Evolutionary conservation across 768 basidiomycete genomes (phyloP).

Genomic region (Erythrobasidium yunnanense): DNA sequence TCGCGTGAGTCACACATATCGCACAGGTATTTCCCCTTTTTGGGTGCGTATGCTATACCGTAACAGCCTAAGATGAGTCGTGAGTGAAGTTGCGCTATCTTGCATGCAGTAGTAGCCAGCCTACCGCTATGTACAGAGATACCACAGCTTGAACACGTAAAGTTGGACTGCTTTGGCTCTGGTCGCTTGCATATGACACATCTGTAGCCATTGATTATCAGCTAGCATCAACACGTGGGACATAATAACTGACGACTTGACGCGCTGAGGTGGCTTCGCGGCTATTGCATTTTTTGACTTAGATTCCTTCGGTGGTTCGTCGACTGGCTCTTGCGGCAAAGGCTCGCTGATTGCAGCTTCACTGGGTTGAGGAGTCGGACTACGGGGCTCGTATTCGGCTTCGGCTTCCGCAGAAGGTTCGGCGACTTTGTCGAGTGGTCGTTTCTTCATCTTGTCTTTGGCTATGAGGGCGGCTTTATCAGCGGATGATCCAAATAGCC

Average conservation of each 20-base stretch:
- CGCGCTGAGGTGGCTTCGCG: no score
- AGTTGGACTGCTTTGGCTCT: constrained; percentile 22
- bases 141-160: constrained; percentile 15
- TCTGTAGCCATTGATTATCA: background rate
- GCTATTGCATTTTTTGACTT: background rate
- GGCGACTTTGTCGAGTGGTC: background rate
- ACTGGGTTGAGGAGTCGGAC: no score
- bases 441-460: constrained; percentile 9
- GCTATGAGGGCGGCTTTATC: background rate
- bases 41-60: constrained; percentile 30
- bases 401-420: no score
- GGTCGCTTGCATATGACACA: constrained; percentile 28
- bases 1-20: constrained; percentile 31
- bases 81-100: no score
- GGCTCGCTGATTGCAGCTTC: background rate
- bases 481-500: background rate
- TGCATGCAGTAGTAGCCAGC: no score
- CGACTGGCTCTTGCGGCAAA: no score
- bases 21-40: constrained; percentile 33
- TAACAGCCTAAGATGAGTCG: no score
- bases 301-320: background rate
- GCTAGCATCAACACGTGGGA: background rate
- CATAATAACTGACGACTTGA: background rate
- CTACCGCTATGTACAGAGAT: background rate
- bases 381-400: no score